Evolutionary conservation across 805 yeast species (phyloP).

Genomic region (Zygoascus biomembranicola): DNA sequence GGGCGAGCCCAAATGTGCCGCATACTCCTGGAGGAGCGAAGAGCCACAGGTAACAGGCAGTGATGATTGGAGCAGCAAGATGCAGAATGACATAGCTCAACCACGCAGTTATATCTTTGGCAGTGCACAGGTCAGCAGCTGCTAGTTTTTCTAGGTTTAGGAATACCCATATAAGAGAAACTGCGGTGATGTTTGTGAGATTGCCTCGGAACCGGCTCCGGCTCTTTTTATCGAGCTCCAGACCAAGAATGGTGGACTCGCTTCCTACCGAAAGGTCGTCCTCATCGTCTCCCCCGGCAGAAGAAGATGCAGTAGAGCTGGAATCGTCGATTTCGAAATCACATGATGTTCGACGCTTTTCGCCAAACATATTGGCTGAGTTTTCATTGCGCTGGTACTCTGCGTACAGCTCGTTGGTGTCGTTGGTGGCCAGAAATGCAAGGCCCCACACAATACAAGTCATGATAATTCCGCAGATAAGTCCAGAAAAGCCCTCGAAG

Average conservation of each 20-base stretch:
- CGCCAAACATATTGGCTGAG: not conserved
- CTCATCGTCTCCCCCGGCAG: not conserved
- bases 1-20: constrained; percentile 42
- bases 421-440: not conserved
- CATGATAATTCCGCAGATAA: constrained; percentile 1
- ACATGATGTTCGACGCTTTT: not conserved
- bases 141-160: constrained; percentile 4
- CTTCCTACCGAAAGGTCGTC: not conserved
- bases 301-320: no score
- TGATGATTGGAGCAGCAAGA: constrained; percentile 50
- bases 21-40: constrained; percentile 61
- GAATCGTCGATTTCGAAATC: not conserved
- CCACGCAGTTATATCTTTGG: constrained; percentile 52
- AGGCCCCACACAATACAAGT: not conserved
- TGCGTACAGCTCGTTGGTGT: not conserved
- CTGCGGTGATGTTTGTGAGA: not conserved
- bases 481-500: constrained; percentile 20
- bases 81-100: constrained; percentile 54
- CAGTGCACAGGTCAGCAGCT: not conserved
- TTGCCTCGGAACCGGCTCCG: not conserved
- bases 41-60: constrained; percentile 54
- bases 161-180: constrained; percentile 2
- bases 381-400: not conserved
- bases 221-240: not conserved
- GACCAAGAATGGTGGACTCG: not conserved